These are phyloP conservation scores for Fusarium sp. DNA, from an alignment of 2,329 filamentous ascomycete genomes.

Conservation along the genomic window DNA sequence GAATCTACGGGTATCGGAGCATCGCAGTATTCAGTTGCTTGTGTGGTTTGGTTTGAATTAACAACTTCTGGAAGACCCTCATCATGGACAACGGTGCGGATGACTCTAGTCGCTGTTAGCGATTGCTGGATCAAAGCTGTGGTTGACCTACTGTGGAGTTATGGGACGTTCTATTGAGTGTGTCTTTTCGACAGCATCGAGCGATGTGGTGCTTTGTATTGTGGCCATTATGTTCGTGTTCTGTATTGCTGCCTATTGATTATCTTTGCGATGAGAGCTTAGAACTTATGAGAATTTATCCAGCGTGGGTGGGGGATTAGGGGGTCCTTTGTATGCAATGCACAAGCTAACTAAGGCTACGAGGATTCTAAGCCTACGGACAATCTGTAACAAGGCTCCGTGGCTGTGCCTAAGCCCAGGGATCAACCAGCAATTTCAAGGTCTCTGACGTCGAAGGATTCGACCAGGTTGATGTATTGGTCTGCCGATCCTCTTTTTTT, in stretches of 20 bases:
- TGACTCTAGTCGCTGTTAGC: constrained; percentile 11
- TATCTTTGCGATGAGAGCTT: not conserved
- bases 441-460: constrained; percentile 22
- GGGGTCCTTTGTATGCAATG: constrained; percentile 9
- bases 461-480: not conserved
- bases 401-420: constrained; percentile 17
- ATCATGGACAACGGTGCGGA: constrained; percentile 20
- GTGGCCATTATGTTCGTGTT: not conserved
- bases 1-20: constrained; percentile 34
- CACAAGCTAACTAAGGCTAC: not conserved
- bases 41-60: not conserved
- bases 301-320: not conserved
- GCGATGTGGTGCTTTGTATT: not conserved
- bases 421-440: not conserved
- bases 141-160: not conserved
- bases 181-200: not conserved
- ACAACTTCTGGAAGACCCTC: constrained; percentile 37
- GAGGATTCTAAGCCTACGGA: not conserved
- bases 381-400: not conserved
- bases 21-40: constrained; percentile 7
- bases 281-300: too few relatives aligned
- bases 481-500: not conserved
- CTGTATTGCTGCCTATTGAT: not conserved
- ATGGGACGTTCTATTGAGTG: not conserved
- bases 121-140: fast-evolving